These are phyloP conservation scores for Kondoa subrosea DNA, from an alignment of 768 basidiomycete genomes.

Conservation along the genomic window DNA sequence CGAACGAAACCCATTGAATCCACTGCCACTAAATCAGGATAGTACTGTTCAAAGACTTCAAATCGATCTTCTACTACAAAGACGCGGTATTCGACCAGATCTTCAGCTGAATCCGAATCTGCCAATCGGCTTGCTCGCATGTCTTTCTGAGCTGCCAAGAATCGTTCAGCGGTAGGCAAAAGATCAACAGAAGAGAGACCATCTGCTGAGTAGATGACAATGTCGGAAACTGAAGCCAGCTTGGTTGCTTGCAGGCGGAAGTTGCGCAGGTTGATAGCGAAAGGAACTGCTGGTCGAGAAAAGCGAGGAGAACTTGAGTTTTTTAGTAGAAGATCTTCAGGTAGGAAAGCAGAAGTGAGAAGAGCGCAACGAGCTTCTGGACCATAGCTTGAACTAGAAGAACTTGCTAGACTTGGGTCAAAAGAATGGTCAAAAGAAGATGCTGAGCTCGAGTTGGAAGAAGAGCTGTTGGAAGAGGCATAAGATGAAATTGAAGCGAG, in stretches of 20 bases:
- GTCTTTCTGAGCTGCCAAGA: conserved; percentile 33
- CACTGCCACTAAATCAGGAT: conserved; percentile 31
- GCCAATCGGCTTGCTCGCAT: conserved; percentile 46
- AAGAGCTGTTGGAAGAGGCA: conserved; percentile 19
- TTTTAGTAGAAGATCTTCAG: conserved; percentile 10
- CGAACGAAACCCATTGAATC: conserved; percentile 28
- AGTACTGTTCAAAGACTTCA: conserved; percentile 29
- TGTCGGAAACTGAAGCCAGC: conserved; percentile 72
- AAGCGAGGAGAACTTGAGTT: conserved; percentile 25
- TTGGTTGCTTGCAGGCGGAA: conserved; percentile 79
- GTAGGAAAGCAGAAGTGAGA: conserved; percentile 7
- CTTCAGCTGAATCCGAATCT: conserved; percentile 36
- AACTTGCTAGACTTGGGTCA: conserved; percentile 20
- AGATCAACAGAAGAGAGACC: conserved; percentile 48
- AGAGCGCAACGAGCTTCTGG: conserved; percentile 8
- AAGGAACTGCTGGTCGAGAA: conserved; percentile 30
- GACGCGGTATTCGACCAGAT: conserved; percentile 45
- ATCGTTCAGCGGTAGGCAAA: conserved; percentile 26
- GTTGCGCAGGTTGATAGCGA: conserved; percentile 40
- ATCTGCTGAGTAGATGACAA: conserved; percentile 62
- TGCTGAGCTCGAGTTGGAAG: conserved; percentile 24
- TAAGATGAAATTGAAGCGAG: conserved; percentile 26
- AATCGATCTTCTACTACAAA: conserved; percentile 48
- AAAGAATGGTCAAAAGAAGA: conserved; percentile 22
- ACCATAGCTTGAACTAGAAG: conserved; percentile 8